phyloP scores from a whole-genome alignment of 352 stramenopile species.

The Pythium aphanidermatum region DNA sequence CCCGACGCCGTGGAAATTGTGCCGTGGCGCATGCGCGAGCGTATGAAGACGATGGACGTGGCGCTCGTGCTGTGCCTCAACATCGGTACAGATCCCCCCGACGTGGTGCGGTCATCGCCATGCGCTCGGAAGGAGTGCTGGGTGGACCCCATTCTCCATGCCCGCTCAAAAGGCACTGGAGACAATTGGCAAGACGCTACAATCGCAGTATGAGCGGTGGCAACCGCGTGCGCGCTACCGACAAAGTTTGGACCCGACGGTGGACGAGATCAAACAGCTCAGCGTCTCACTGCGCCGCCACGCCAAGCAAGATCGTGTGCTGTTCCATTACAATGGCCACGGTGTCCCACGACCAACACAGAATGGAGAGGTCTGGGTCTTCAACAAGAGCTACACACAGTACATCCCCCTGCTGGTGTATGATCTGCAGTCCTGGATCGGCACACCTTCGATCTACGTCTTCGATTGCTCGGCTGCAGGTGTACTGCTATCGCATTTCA shows the following conservation, averaged over 20 bases:
- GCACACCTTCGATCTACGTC: conserved; percentile 93
- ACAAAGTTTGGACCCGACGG: conserved; percentile 94
- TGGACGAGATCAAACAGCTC: conserved; percentile 94
- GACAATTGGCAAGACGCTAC: conserved; percentile 92
- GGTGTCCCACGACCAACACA: conserved; percentile 95
- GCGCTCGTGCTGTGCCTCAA: conserved; percentile 97
- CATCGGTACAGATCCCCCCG: conserved; percentile 96
- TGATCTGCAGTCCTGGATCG: conserved; percentile 93
- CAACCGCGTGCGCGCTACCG: conserved; percentile 93
- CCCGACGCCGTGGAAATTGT: conserved; percentile 41
- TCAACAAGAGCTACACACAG: conserved; percentile 99
- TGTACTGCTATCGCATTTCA: conserved; percentile 94
- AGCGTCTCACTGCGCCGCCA: conserved; percentile 90
- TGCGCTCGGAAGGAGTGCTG: conserved; percentile 98
- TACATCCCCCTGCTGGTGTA: conserved; percentile 98
- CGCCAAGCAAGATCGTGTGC: conserved; percentile 91
- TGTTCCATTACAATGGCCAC: conserved; percentile 99
- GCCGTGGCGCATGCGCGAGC: conserved; percentile 81
- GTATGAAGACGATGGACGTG: conserved; percentile 92
- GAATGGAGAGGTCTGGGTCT: conserved; percentile 99
- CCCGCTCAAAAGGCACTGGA: conserved; percentile 94
- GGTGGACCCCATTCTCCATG: conserved; percentile 95
- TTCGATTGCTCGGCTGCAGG: conserved; percentile 98
- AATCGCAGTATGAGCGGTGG: conserved; percentile 96
- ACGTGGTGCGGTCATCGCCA: conserved; percentile 94